Conservation (phyloP, 495 filamentous ascomycete species). For the Jackrogersella multiformis region DNA sequence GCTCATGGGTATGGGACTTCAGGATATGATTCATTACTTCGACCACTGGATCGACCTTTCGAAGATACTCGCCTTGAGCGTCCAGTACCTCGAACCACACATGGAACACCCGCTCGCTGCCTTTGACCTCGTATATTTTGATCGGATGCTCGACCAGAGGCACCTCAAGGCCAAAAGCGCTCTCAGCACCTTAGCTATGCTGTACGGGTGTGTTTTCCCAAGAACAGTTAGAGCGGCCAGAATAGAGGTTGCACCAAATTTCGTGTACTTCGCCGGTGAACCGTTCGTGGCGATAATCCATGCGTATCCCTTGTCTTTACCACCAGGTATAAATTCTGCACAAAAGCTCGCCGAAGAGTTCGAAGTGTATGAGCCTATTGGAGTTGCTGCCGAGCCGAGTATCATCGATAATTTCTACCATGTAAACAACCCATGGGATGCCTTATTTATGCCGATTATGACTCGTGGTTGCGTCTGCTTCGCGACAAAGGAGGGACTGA, state of each 20-base stretch:
- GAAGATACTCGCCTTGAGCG: neutral
- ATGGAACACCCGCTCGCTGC: neutral
- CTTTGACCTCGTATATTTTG: neutral
- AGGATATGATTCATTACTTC: neutral
- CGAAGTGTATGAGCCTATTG: neutral
- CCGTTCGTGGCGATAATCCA: neutral
- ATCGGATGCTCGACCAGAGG: neutral
- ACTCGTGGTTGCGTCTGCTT: neutral
- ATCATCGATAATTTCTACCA: neutral
- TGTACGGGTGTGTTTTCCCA: neutral
- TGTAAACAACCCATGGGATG: neutral
- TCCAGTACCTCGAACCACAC: neutral
- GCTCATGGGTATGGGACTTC: neutral
- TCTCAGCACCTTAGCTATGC: neutral
- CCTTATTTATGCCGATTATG: no score
- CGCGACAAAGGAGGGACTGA: neutral
- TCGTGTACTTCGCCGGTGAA: neutral
- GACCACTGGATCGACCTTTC: slow-evolving; percentile 16
- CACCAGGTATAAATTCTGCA: neutral
- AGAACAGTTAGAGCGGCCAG: neutral
- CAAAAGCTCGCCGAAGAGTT: neutral
- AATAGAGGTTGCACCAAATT: neutral
- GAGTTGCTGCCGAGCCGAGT: neutral
- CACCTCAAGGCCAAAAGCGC: neutral
- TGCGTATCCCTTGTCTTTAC: neutral